A percentile compares a stretch with the other conserved stretches of the same genome.
phyloP scores from a whole-genome alignment of 2,329 filamentous ascomycete species.

The Pyrenophora tritici-repentis region DNA sequence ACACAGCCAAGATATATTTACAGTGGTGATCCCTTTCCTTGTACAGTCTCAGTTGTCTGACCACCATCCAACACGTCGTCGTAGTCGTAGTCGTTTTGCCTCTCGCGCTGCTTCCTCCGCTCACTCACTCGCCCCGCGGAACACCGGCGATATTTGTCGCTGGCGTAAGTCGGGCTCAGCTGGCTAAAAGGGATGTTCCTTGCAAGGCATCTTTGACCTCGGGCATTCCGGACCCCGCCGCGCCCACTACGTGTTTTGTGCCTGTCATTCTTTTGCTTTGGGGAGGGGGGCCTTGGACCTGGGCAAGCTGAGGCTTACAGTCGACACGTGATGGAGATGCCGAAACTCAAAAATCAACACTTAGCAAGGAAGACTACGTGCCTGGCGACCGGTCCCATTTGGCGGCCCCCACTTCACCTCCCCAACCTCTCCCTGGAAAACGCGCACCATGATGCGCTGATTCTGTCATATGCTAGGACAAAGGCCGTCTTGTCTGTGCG shows the following conservation, averaged over 20 bases:
- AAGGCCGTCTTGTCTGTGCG: not conserved
- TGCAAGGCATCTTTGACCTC: conserved; percentile 15
- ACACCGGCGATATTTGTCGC: not conserved
- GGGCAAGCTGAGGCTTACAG: no score
- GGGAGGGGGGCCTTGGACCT: no score
- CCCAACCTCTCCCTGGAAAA: not conserved
- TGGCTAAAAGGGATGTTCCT: conserved; percentile 14
- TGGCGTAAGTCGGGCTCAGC: not conserved
- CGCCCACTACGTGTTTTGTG: not conserved
- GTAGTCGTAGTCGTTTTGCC: no score
- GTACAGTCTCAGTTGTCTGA: no score
- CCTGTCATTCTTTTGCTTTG: no score
- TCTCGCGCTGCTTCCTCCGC: conserved; percentile 4
- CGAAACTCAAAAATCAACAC: conserved; percentile 1
- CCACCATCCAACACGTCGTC: not conserved
- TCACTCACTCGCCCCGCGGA: conserved; percentile 5
- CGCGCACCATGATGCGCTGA: not conserved
- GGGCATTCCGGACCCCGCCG: conserved; percentile 17
- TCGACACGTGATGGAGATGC: not conserved
- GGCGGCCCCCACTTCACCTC: not conserved
- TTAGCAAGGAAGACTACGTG: no score
- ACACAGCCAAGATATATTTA: not conserved
- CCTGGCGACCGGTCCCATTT: not conserved
- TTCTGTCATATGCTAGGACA: no score
- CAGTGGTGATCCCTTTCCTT: not conserved